A percentile compares a stretch with the other conserved stretches of the same genome.
These are phyloP conservation scores for Colletotrichum musicola DNA, from an alignment of 2,329 filamentous ascomycete genomes.

Conservation along the genomic window DNA sequence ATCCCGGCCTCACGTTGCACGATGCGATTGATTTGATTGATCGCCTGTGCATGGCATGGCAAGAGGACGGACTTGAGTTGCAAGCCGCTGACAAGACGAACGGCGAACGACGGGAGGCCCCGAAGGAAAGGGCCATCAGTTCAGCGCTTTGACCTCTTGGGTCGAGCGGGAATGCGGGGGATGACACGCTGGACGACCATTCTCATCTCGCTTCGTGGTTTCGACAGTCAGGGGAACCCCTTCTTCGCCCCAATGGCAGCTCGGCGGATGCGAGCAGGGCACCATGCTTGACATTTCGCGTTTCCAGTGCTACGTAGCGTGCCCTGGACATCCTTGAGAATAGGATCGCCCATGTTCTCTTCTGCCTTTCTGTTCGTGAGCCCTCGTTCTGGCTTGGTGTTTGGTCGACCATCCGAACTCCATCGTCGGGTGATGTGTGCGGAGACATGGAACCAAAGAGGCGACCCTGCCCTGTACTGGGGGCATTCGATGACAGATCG, in stretches of 20 bases:
- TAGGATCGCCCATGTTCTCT: conserved; percentile 8
- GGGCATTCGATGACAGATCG: neutral
- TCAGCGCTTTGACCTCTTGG: conserved; percentile 25
- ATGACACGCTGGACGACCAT: conserved; percentile 18
- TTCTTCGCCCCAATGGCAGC: conserved; percentile 12
- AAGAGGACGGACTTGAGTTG: neutral
- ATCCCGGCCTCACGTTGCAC: conserved; percentile 6
- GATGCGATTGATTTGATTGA: conserved; percentile 3
- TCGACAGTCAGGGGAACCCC: conserved; percentile 28
- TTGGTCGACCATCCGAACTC: conserved; percentile 19
- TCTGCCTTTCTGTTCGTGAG: too few species aligned
- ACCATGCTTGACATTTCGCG: neutral
- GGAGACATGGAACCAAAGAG: conserved; percentile 11
- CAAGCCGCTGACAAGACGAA: neutral
- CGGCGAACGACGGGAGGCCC: conserved; percentile 16
- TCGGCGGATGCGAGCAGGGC: conserved; percentile 4
- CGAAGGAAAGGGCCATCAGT: conserved; percentile 1
- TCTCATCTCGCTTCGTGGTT: conserved; percentile 31
- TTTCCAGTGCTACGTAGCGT: conserved; percentile 2
- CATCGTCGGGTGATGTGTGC: conserved; percentile 7
- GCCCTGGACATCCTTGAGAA: neutral
- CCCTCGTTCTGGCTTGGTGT: neutral
- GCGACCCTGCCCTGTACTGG: neutral
- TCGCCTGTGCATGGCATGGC: conserved; percentile 8
- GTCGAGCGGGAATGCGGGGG: conserved; percentile 20